These are phyloP conservation scores for Coniella lustricola DNA, from an alignment of 2,329 filamentous ascomycete genomes.

Conservation along the genomic window DNA sequence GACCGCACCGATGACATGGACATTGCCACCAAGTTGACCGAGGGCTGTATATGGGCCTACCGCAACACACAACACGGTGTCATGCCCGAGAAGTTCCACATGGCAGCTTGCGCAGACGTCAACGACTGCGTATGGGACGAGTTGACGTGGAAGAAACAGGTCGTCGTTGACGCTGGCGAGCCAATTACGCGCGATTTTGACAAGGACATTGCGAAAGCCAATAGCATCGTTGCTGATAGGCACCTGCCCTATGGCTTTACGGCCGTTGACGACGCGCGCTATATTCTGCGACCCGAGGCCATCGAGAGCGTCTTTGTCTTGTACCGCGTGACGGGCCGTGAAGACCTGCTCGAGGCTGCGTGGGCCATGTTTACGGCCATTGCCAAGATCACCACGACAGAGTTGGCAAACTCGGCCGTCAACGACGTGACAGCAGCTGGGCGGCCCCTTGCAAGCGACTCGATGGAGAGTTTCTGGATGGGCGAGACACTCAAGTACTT, in stretches of 20 bases:
- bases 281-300: constrained; percentile 15
- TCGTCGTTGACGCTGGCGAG: constrained; percentile 6
- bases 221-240: constrained; percentile 3
- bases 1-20: constrained; percentile 34
- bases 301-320: constrained; percentile 16
- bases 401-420: constrained; percentile 11
- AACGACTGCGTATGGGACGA: constrained; percentile 25
- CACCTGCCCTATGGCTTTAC: constrained; percentile 11
- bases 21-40: constrained; percentile 36
- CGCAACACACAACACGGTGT: constrained; percentile 39
- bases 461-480: constrained; percentile 17
- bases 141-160: constrained; percentile 21
- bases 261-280: constrained; percentile 2
- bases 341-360: constrained; percentile 8
- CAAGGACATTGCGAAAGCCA: constrained; percentile 2
- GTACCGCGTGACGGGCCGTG: constrained; percentile 10
- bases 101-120: constrained; percentile 31
- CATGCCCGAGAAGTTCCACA: constrained; percentile 44
- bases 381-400: constrained; percentile 1
- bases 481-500: constrained; percentile 16
- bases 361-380: constrained; percentile 15
- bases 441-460: constrained; percentile 2
- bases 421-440: constrained; percentile 5
- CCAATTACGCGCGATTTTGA: constrained; percentile 2
- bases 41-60: constrained; percentile 48